A percentile compares a stretch with the other conserved stretches of the same genome.
These are phyloP conservation scores for Phytophthora sojae DNA, from an alignment of 352 stramenopile species.

Conservation along the genomic window DNA sequence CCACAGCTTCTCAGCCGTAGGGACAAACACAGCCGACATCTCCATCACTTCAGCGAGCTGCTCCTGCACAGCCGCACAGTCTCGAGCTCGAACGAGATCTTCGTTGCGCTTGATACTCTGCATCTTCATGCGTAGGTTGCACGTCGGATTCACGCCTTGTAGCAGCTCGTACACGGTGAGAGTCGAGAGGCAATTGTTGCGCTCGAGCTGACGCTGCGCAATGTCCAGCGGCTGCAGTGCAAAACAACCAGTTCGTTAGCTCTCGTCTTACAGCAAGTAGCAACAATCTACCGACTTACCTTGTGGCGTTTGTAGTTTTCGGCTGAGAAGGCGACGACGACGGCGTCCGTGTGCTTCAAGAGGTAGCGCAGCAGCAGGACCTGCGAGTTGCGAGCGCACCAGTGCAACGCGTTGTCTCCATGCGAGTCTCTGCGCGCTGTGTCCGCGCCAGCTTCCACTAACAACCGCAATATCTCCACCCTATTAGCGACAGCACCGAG, in stretches of 20 bases:
- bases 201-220: constrained; percentile 49
- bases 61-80: constrained; percentile 21
- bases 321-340: constrained; percentile 45
- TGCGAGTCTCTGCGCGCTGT: constrained; percentile 56
- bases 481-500: constrained; percentile 49
- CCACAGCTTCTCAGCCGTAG: constrained; percentile 48
- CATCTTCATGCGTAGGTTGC: constrained; percentile 73
- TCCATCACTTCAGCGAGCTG: constrained; percentile 46
- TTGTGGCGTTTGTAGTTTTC: constrained; percentile 71
- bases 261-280: too few species aligned
- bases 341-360: constrained; percentile 66
- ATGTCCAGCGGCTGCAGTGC: constrained; percentile 58
- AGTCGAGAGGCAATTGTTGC: constrained; percentile 37
- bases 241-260: neutral
- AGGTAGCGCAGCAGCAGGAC: constrained; percentile 63
- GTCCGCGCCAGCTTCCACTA: constrained; percentile 56
- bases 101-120: constrained; percentile 58
- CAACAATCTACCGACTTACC: constrained; percentile 24
- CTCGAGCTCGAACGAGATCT: constrained; percentile 22
- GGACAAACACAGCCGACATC: constrained; percentile 27
- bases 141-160: constrained; percentile 48
- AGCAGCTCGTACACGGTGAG: constrained; percentile 53
- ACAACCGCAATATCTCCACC: constrained; percentile 56
- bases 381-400: constrained; percentile 65
- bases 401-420: constrained; percentile 75